Conservation (phyloP, 352 stramenopile genomes). For the Globisporangium canariense region DNA sequence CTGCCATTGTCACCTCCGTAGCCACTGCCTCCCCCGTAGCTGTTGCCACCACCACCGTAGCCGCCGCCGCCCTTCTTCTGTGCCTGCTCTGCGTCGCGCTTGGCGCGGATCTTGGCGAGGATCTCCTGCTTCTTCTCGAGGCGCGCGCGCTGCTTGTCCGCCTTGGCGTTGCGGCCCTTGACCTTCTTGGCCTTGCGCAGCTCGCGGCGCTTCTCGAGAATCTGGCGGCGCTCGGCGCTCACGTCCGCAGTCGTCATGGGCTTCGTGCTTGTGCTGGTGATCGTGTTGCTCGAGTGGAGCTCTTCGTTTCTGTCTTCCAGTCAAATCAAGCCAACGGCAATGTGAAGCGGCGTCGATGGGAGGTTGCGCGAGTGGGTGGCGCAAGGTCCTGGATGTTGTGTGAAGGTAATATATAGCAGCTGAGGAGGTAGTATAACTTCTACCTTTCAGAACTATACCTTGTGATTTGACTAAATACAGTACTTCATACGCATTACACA, state of each 20-base stretch:
- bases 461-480: too few relatives aligned
- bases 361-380: constrained; percentile 12
- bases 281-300: not conserved
- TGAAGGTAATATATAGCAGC: not conserved
- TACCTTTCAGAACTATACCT: too few relatives aligned
- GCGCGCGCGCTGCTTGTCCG: constrained; percentile 55
- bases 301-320: constrained; percentile 12
- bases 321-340: not conserved
- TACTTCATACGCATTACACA: not conserved
- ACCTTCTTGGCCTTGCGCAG: constrained; percentile 81
- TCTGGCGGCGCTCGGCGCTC: constrained; percentile 30
- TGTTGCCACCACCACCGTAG: not conserved
- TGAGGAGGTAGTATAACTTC: too few relatives aligned
- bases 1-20: constrained; percentile 25
- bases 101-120: constrained; percentile 70
- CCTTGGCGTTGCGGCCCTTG: constrained; percentile 64
- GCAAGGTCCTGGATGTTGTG: not conserved
- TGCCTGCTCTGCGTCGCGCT: constrained; percentile 41
- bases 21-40: constrained; percentile 8
- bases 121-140: constrained; percentile 81
- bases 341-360: not conserved
- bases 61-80: constrained; percentile 24
- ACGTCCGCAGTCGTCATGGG: constrained; percentile 8
- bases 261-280: not conserved
- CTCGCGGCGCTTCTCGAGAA: constrained; percentile 56